Conservation (phyloP, 495 filamentous ascomycete species). For the Terfezia boudieri region DNA sequence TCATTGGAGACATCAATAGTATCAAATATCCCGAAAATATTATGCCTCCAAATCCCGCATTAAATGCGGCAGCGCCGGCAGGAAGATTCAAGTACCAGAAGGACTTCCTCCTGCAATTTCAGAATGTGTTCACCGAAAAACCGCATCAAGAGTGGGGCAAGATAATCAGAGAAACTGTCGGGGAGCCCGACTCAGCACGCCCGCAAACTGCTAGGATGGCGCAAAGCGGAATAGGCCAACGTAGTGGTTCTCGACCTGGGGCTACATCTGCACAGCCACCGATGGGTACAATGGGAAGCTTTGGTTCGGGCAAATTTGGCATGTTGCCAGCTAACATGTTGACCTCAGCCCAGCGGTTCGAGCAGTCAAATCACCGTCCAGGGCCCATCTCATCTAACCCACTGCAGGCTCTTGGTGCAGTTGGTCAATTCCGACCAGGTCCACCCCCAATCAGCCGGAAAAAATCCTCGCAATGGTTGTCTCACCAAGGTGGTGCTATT, state of each 20-base stretch:
- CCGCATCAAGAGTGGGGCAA: conserved; percentile 74
- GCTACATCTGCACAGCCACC: conserved; percentile 22
- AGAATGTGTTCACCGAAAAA: conserved; percentile 82
- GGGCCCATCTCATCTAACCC: neutral
- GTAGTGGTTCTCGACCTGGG: conserved; percentile 22
- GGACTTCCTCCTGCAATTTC: conserved; percentile 92
- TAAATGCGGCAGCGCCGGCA: conserved; percentile 52
- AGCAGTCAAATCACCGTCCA: neutral
- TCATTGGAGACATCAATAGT: conserved; percentile 46
- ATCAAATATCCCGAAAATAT: conserved; percentile 57
- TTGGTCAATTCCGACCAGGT: neutral
- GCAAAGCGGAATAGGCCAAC: conserved; percentile 27
- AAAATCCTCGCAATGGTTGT: conserved; percentile 31
- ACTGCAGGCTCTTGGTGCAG: neutral
- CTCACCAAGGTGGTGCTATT: conserved; percentile 17
- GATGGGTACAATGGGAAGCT: conserved; percentile 44
- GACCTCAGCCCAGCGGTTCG: conserved; percentile 13
- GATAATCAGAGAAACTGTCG: conserved; percentile 60
- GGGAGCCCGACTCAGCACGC: conserved; percentile 37
- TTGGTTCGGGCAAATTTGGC: conserved; percentile 26
- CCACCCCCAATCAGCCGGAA: conserved; percentile 26
- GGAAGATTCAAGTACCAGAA: conserved; percentile 88
- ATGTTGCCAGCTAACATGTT: conserved; percentile 6
- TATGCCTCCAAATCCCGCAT: conserved; percentile 67
- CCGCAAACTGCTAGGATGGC: conserved; percentile 52